These are phyloP conservation scores for Nepenthes mirabilis DNA, from an alignment of 148 eudicot species.

Conservation along the genomic window DNA sequence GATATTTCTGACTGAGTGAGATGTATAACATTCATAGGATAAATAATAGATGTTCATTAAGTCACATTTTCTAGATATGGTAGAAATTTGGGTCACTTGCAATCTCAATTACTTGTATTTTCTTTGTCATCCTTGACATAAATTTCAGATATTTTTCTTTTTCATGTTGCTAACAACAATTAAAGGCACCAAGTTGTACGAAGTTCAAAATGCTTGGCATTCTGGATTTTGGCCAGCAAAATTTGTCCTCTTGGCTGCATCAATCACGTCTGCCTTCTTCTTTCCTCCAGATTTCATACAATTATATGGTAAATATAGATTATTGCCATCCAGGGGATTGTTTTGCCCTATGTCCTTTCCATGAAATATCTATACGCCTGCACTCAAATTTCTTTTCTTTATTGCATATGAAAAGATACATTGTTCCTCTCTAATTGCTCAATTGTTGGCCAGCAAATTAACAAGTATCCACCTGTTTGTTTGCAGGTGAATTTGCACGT, in stretches of 20 bases:
- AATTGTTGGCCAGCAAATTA: background rate
- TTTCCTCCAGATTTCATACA: slow-evolving; percentile 55
- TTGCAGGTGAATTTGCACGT: slow-evolving; percentile 85
- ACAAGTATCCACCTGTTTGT: slow-evolving; percentile 3
- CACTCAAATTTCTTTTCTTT: background rate
- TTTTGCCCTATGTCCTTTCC: background rate
- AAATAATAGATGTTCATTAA: too few species aligned
- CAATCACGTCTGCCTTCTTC: slow-evolving; percentile 62
- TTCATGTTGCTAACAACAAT: slow-evolving; percentile 64
- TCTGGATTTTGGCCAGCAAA: slow-evolving; percentile 73
- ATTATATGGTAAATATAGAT: slow-evolving; percentile 58
- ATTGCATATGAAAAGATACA: background rate
- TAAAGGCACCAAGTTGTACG: slow-evolving; percentile 43
- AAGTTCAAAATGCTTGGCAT: slow-evolving; percentile 64
- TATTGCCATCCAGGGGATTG: background rate
- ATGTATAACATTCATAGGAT: too few species aligned
- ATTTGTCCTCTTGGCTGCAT: slow-evolving; percentile 31
- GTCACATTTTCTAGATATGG: too few species aligned
- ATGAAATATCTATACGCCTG: background rate
- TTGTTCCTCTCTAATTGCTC: background rate
- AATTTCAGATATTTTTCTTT: slow-evolving; percentile 59
- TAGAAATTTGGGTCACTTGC: background rate
- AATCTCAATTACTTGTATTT: background rate
- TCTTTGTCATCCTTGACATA: slow-evolving; percentile 38
- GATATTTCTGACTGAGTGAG: too few species aligned